Conservation (phyloP, 176 grass and related monocot genomes). For the Oryza meyeriana region DNA sequence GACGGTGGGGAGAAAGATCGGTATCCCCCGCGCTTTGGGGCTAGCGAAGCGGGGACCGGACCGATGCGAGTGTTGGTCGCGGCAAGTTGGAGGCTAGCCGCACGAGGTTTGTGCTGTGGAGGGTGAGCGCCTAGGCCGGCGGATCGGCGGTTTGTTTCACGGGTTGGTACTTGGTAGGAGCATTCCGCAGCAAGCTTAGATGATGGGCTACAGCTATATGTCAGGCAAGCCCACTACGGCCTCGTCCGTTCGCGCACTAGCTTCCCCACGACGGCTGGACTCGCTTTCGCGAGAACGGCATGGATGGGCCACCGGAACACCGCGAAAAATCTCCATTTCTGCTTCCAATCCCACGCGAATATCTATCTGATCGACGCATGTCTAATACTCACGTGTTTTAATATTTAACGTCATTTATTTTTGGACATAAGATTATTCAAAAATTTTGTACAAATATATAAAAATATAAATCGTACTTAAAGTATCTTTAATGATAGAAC, state of each 20-base stretch:
- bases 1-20: neutral
- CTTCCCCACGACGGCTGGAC: neutral
- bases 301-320: neutral
- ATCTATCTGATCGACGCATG: neutral
- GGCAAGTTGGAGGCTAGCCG: neutral
- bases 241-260: neutral
- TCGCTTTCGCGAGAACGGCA: slow-evolving; percentile 22
- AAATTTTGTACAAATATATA: no score
- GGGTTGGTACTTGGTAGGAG: no score
- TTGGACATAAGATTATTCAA: no score
- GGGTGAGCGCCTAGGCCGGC: neutral
- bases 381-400: no score
- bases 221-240: no score
- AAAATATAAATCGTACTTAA: no score
- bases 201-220: no score
- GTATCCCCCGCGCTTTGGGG: neutral
- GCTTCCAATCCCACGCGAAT: neutral
- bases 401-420: no score
- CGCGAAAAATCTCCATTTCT: neutral
- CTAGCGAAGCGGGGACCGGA: neutral
- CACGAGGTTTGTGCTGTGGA: neutral
- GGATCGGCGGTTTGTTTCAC: no score
- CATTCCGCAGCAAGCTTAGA: no score
- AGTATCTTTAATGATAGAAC: no score
- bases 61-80: neutral